phyloP scores from a whole-genome alignment of 2,329 filamentous ascomycete genomes.

The Colletotrichum navitas region DNA sequence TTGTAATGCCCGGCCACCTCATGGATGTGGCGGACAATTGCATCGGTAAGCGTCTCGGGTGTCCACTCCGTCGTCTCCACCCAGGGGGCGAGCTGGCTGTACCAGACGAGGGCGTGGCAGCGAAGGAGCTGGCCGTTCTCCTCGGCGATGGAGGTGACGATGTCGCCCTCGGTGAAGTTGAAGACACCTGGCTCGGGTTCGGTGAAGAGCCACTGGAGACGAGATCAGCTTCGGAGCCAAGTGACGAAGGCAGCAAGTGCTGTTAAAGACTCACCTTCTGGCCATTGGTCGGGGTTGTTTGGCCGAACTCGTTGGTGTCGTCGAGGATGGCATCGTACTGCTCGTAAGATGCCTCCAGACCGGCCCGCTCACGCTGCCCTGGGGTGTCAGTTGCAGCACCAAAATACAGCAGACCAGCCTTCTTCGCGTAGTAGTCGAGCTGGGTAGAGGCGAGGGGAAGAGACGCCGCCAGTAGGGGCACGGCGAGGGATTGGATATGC shows the following conservation, averaged over 20 bases:
- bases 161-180: constrained; percentile 71
- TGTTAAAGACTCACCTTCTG: constrained; percentile 55
- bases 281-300: constrained; percentile 71
- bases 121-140: constrained; percentile 62
- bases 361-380: constrained; percentile 55
- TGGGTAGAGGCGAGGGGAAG: constrained; percentile 51
- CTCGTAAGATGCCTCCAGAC: constrained; percentile 62
- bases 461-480: constrained; percentile 47
- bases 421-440: constrained; percentile 63
- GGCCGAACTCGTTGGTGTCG: constrained; percentile 69
- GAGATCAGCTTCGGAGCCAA: constrained; percentile 19
- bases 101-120: constrained; percentile 68
- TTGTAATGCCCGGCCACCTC: constrained; percentile 69
- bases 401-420: constrained; percentile 69
- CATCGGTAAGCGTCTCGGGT: constrained; percentile 65
- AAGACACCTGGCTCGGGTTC: constrained; percentile 71
- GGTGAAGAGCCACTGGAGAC: constrained; percentile 64
- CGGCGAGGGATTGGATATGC: constrained; percentile 43
- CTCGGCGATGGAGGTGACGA: constrained; percentile 58
- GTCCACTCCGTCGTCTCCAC: constrained; percentile 61
- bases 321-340: constrained; percentile 67
- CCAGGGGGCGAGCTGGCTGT: constrained; percentile 59
- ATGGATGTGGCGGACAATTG: constrained; percentile 68
- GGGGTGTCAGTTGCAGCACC: constrained; percentile 71
- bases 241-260: background rate